Conservation (phyloP, 257 asterid genomes). For the Fraxinus cuspidata region DNA sequence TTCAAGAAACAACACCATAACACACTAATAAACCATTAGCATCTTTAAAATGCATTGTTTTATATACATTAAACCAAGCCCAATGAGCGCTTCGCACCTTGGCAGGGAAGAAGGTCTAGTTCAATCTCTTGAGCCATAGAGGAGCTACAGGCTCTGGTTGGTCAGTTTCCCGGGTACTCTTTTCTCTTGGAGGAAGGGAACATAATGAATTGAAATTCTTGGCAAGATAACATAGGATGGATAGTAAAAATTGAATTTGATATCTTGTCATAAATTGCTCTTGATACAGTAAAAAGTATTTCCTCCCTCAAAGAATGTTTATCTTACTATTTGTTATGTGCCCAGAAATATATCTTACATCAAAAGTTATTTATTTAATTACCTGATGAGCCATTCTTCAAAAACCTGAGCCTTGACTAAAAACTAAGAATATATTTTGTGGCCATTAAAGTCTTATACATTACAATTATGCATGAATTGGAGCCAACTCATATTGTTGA, state of each 20-base stretch:
- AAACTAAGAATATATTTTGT: neutral
- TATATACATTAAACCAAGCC: neutral
- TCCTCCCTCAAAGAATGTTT: neutral
- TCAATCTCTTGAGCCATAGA: neutral
- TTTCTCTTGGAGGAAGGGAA: neutral
- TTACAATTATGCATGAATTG: neutral
- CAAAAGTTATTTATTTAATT: neutral
- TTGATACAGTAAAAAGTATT: neutral
- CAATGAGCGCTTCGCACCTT: neutral
- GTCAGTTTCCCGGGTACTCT: neutral
- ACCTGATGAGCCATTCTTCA: neutral
- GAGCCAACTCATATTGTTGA: neutral
- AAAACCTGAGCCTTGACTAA: neutral
- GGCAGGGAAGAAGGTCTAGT: neutral
- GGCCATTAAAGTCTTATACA: neutral
- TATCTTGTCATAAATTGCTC: neutral
- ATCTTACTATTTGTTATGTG: neutral
- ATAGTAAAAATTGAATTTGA: neutral
- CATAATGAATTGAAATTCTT: neutral
- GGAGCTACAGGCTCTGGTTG: neutral
- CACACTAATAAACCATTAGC: neutral
- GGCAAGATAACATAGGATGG: neutral
- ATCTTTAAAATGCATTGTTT: neutral
- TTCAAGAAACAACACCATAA: neutral
- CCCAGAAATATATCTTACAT: neutral